Percentiles rank a stretch among this genome's conserved stretches.
Evolutionary conservation across 768 basidiomycete species (phyloP).

Genomic region (Solioccasus polychromus): DNA sequence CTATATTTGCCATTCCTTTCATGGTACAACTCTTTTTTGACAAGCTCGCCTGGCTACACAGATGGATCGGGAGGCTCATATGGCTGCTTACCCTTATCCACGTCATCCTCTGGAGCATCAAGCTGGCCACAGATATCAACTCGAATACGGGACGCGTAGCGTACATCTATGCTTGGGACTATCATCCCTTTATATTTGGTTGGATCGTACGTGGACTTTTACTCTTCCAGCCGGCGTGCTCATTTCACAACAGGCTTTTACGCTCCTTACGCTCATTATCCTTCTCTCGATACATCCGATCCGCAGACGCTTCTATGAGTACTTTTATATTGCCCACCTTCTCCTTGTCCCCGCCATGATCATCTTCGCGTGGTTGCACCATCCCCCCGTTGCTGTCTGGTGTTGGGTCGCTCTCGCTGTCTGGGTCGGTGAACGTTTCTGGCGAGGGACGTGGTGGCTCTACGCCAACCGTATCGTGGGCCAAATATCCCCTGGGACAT

Average conservation of each 20-base stretch:
- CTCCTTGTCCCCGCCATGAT: conserved; percentile 62
- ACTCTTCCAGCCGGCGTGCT: conserved; percentile 1
- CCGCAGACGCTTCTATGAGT: conserved; percentile 53
- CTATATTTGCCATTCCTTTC: conserved; percentile 62
- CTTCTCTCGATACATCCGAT: conserved; percentile 49
- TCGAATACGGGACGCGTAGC: conserved; percentile 39
- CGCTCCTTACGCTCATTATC: conserved; percentile 50
- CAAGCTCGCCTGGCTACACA: conserved; percentile 69
- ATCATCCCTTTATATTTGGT: conserved; percentile 61
- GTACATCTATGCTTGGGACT: conserved; percentile 53
- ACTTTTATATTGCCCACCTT: conserved; percentile 66
- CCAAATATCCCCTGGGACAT: conserved; percentile 4
- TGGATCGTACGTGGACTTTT: conserved; percentile 44
- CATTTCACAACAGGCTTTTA: conserved; percentile 46
- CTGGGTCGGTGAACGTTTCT: conserved; percentile 63
- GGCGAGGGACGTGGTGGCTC: conserved; percentile 53
- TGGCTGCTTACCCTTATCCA: conserved; percentile 63
- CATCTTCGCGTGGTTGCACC: conserved; percentile 60
- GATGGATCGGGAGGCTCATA: conserved; percentile 67
- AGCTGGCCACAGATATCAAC: conserved; percentile 53
- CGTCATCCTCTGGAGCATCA: conserved; percentile 66
- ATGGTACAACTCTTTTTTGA: conserved; percentile 69
- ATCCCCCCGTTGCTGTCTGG: conserved; percentile 66
- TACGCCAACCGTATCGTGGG: conserved; percentile 56
- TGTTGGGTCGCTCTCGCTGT: conserved; percentile 59